These are phyloP conservation scores for Cornus suecica DNA, from an alignment of 148 eudicot genomes.

Conservation along the genomic window DNA sequence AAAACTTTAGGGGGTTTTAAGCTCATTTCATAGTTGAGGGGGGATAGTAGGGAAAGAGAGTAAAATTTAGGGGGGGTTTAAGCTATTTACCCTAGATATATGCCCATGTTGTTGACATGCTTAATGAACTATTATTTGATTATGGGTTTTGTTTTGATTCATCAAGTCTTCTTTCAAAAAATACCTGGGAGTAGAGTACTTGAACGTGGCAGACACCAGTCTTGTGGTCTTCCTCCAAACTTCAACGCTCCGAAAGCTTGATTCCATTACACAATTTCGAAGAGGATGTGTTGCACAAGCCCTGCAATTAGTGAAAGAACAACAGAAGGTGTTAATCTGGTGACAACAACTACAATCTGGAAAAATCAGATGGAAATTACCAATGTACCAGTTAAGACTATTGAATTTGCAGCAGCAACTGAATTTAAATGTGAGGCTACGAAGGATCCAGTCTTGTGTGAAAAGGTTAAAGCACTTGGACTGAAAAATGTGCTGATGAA, in stretches of 20 bases:
- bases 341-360: neutral
- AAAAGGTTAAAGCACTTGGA: neutral
- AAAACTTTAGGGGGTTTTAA: too few species aligned
- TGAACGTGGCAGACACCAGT: neutral
- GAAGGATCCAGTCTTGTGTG: neutral
- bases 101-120: neutral
- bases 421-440: neutral
- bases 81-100: too few species aligned
- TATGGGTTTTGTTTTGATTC: neutral
- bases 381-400: neutral
- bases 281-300: neutral
- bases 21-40: too few species aligned
- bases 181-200: neutral
- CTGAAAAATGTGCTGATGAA: too few species aligned
- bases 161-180: conserved; percentile 3
- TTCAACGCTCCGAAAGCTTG: conserved; percentile 10
- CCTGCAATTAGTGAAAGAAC: neutral
- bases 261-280: neutral
- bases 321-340: neutral
- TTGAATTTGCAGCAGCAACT: too few species aligned
- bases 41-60: too few species aligned
- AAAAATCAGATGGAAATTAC: neutral
- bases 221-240: neutral
- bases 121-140: neutral
- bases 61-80: too few species aligned